These are phyloP conservation scores for Adiantum capillusveneris DNA, from an alignment of 75 land plant species.

Conservation along the genomic window DNA sequence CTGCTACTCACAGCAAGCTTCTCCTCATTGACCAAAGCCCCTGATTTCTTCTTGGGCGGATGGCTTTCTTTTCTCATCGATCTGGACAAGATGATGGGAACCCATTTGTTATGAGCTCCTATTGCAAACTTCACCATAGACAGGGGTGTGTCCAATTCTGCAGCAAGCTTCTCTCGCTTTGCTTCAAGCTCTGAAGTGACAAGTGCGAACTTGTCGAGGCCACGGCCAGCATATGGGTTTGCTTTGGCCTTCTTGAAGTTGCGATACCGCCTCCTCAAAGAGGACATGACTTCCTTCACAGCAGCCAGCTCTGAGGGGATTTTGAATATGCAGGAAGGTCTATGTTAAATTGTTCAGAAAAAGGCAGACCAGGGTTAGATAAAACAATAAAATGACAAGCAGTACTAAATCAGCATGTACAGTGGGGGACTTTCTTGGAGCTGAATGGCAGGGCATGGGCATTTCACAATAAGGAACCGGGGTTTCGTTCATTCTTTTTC, in stretches of 20 bases:
- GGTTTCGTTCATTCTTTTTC: too few relatives aligned
- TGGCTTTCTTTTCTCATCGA: background rate
- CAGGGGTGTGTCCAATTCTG: constrained; percentile 4
- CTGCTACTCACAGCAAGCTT: too few relatives aligned
- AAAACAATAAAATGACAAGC: too few relatives aligned
- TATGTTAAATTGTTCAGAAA: too few relatives aligned
- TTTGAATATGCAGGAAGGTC: too few relatives aligned
- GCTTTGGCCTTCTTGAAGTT: background rate
- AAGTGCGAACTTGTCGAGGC: constrained; percentile 38
- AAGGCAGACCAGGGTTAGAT: too few relatives aligned
- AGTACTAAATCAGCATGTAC: too few relatives aligned
- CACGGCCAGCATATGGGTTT: constrained; percentile 27
- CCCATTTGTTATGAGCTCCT: background rate
- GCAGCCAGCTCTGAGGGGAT: constrained; percentile 6
- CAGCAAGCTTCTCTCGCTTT: constrained; percentile 26
- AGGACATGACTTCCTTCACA: background rate
- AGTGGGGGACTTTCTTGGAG: too few relatives aligned
- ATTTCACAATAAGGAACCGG: too few relatives aligned
- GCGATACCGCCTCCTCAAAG: background rate
- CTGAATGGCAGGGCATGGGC: too few relatives aligned
- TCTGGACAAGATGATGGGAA: background rate
- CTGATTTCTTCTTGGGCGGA: background rate
- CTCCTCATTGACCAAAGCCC: background rate
- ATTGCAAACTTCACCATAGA: constrained; percentile 1
- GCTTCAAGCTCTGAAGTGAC: constrained; percentile 35